Evolutionary conservation across 2,329 filamentous ascomycete genomes (phyloP).

Genomic region (Cryoendolithus antarcticus): DNA sequence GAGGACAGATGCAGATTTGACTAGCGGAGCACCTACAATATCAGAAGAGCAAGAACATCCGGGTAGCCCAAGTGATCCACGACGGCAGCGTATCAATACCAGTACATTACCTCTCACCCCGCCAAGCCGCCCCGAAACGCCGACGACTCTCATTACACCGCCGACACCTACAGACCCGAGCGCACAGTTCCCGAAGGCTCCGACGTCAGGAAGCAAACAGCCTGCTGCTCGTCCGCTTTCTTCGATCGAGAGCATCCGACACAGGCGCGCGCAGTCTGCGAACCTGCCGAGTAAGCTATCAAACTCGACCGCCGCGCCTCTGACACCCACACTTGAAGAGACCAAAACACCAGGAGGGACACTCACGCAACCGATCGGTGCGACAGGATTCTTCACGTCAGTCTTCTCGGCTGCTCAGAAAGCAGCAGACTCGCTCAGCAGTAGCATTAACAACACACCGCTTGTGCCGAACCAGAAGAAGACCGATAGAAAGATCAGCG

Average conservation of each 20-base stretch:
- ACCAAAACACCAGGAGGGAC: constrained; percentile 45
- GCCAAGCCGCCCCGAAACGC: constrained; percentile 27
- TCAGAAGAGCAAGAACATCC: constrained; percentile 1
- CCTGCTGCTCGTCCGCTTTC: constrained; percentile 7
- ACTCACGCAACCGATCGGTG: constrained; percentile 31
- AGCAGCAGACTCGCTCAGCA: constrained; percentile 65
- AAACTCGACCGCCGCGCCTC: constrained; percentile 55
- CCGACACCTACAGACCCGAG: constrained; percentile 45
- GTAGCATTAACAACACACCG: constrained; percentile 51
- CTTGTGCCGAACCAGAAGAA: constrained; percentile 25
- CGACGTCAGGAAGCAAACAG: constrained; percentile 1
- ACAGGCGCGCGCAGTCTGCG: constrained; percentile 20
- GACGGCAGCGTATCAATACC: constrained; percentile 22
- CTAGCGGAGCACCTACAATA: too few relatives aligned
- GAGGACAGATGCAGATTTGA: not conserved
- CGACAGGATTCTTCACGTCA: constrained; percentile 74
- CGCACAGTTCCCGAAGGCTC: constrained; percentile 10
- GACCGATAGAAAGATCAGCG: constrained; percentile 6
- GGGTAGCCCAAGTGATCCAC: constrained; percentile 2
- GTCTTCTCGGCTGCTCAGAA: constrained; percentile 89
- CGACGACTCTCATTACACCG: constrained; percentile 50
- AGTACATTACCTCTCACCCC: constrained; percentile 28
- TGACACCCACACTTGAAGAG: constrained; percentile 67
- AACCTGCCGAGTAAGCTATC: constrained; percentile 71
- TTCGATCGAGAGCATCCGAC: constrained; percentile 20